Conservation (phyloP, 1,284 basidiomycete species). For the Porogramme epimiltina region DNA sequence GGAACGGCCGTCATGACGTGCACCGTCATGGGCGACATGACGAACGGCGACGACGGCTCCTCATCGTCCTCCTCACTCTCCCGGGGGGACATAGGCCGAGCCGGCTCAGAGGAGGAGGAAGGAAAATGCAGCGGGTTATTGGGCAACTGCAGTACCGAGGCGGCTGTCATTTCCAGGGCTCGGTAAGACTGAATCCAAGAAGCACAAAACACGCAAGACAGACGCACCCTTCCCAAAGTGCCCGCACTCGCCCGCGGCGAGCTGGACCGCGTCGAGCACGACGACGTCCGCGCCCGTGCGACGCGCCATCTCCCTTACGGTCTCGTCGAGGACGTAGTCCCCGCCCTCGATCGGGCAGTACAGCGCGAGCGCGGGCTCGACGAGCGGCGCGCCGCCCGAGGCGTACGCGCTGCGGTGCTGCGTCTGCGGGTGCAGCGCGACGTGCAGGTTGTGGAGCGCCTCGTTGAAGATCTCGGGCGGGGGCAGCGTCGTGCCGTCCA, state of each 20-base stretch:
- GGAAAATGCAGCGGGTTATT: conserved; percentile 73
- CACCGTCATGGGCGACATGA: conserved; percentile 58
- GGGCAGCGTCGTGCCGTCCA: conserved; percentile 38
- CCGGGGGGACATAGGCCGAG: conserved; percentile 25
- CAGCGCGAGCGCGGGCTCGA: conserved; percentile 78
- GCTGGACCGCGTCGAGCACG: conserved; percentile 77
- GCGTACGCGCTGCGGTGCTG: conserved; percentile 72
- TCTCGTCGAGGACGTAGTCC: conserved; percentile 74
- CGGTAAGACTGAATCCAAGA: background rate
- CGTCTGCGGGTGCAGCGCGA: conserved; percentile 77
- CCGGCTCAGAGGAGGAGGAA: conserved; percentile 33
- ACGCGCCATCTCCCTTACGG: conserved; percentile 74
- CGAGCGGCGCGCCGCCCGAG: conserved; percentile 47
- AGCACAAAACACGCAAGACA: background rate
- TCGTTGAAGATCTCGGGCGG: conserved; percentile 67
- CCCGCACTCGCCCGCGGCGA: conserved; percentile 82
- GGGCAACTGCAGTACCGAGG: conserved; percentile 64
- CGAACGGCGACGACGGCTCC: conserved; percentile 32
- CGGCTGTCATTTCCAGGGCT: conserved; percentile 42
- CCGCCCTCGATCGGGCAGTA: conserved; percentile 89
- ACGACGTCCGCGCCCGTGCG: conserved; percentile 77
- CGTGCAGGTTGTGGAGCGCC: conserved; percentile 69
- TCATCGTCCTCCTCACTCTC: conserved; percentile 56
- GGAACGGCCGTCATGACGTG: conserved; percentile 52
- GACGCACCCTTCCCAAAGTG: conserved; percentile 67